Conservation (phyloP, 768 basidiomycete genomes). For the Suillus tomentosus region DNA sequence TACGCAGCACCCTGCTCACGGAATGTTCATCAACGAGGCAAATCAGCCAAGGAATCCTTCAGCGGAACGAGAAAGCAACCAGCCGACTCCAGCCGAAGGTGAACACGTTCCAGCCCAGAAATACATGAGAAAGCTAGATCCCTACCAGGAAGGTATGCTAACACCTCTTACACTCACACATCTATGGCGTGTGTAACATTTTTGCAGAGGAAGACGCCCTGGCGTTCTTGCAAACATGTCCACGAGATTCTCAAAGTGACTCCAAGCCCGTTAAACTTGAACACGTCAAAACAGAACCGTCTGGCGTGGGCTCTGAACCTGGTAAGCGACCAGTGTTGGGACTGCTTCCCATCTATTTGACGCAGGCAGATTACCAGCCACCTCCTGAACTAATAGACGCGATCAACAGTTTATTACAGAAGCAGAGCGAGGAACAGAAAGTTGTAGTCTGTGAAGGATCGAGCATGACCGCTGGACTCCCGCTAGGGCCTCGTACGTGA, state of each 20-base stretch:
- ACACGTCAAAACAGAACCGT: constrained; percentile 14
- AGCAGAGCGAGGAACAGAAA: neutral
- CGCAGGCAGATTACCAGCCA: constrained; percentile 18
- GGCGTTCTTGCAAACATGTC: constrained; percentile 15
- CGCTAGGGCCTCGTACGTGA: constrained; percentile 4
- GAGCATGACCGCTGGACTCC: neutral
- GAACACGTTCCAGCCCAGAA: constrained; percentile 10
- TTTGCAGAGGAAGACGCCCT: constrained; percentile 28
- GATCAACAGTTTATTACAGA: constrained; percentile 1
- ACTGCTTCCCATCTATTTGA: neutral
- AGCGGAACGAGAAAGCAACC: neutral
- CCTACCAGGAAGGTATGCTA: constrained; percentile 28
- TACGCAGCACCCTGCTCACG: constrained; percentile 22
- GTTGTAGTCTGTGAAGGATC: neutral
- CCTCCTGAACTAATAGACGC: constrained; percentile 21
- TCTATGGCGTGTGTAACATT: neutral
- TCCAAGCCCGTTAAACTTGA: constrained; percentile 17
- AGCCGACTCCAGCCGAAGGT: neutral
- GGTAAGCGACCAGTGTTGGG: neutral
- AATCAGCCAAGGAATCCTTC: neutral
- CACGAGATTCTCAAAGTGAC: constrained; percentile 11
- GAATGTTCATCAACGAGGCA: constrained; percentile 11
- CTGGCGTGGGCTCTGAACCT: neutral
- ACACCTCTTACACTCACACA: neutral
- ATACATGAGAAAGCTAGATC: constrained; percentile 30